Base-by-base conservation (phyloP, 208 protist genomes). In the Polymyxa betae region DNA sequence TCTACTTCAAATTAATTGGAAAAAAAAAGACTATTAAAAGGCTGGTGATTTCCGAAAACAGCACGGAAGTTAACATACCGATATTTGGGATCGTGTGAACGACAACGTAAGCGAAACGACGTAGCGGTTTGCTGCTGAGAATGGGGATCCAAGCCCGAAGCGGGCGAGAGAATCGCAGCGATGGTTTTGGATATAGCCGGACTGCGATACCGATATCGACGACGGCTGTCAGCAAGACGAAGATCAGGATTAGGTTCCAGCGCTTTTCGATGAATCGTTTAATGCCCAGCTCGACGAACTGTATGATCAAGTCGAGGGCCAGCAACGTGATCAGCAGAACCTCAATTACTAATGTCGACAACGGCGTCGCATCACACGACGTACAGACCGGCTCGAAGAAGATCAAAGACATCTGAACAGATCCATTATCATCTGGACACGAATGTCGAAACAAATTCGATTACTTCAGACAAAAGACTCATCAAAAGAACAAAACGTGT, bases 331-430 rank as follows among this genome's bases (percentile, higher is more conserved):
- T 12, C n/a, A 35, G 35, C 5, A 82, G 16, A n/a, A n/a, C 72
- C 72, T 82, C 72, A 5, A 82, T 40, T 35, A 82, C 35, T 35
- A n/a, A 20, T 5, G n/a, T 82, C 5, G 5, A 82, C 5, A 20
- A 43, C 72, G 35, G 35, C 10, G 72, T 82, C 16, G 16, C 12
- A 38, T 35, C 72, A 43, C 40, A 43, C 5, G 35, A 5, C n/a
- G 72, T 82, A 82, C 72, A 82, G n/a, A 82, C 72, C 16, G 72
- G 72, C 72, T 82, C 72, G 12, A 82, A 43, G n/a, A 82, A 35
- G 10, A 82, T 35, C 12, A 82, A 35, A 35, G 16, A 82, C 5
- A 43, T n/a, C 35, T 82, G n/a, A n/a, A n/a, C n/a, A n/a, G n/a
- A n/a, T n/a, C n/a, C n/a, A n/a, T n/a, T n/a, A n/a, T n/a, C n/a